Base-by-base conservation (phyloP, 345 rosid genomes). In the Salix arbutifolia region DNA sequence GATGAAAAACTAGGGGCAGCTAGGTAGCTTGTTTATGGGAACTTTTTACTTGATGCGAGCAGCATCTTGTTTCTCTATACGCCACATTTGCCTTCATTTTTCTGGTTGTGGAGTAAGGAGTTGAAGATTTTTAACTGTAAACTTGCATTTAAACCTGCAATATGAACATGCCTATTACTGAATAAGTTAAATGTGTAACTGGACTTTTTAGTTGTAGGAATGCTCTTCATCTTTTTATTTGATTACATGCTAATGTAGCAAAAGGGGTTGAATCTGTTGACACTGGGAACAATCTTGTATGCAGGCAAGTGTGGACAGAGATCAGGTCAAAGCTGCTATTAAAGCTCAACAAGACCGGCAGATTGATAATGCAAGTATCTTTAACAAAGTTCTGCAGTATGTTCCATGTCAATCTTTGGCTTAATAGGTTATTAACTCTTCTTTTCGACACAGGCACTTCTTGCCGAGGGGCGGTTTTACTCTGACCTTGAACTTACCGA, bases 331-430 rank as follows among this genome's bases (percentile, higher is more conserved):
- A 91, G 99, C 99, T 73, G 99, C 99, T 67, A 96, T 96, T 68
- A 94, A 91, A 83, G 97, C 97, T 71, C 99, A 96, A 86, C 99
- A 96, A 84, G 98, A 96, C 73, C 96, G 89, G 74, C 99, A 96
- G 84, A 90, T 96, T 76, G 96, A 96, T 76, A 90, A 94, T 85
- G 99, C 74, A 86, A 86, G 89, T 86, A 74, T 25, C 73, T 33
- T 8, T 53, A 8, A n/a, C 1, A 40, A 30, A 12, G 14, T 79
- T 44, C 25, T 65, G 58, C 33, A 53, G 28, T 48, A 9, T 28
- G 30, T 28, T 31, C 11, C 33, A 8, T 28, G 18, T 1, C 2
- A 12, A 18, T 46, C 1, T 65, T 58, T 50, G 28, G 66, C 61
- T 19, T 74, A 18, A 11, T 38, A 33, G 21, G 68, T 67, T 65